Evolutionary conservation across 495 filamentous ascomycete genomes (phyloP).

Genomic region (Lasiosphaeriaceae sp.): DNA sequence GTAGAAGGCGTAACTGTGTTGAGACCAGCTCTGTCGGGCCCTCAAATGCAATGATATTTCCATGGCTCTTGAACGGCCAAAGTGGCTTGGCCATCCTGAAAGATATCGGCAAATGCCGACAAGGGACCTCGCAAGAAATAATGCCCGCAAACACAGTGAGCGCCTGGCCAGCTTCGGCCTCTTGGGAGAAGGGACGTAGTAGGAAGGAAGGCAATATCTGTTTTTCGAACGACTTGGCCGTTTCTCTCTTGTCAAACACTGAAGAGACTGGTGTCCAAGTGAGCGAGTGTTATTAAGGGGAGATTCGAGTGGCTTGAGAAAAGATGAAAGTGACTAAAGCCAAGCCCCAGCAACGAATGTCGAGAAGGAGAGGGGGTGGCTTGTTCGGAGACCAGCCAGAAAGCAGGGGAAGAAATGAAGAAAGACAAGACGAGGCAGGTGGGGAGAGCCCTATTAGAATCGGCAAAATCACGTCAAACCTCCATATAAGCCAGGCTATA

Average conservation of each 20-base stretch:
- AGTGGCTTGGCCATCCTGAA: slow-evolving; percentile 8
- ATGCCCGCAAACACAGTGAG: too few relatives aligned
- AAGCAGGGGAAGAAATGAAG: background rate
- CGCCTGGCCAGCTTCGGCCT: too few relatives aligned
- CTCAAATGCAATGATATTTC: slow-evolving; percentile 50
- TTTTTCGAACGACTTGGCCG: too few relatives aligned
- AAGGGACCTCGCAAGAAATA: background rate
- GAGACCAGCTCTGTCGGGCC: slow-evolving; percentile 44
- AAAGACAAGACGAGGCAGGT: background rate
- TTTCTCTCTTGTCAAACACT: too few relatives aligned
- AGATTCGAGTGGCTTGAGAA: background rate
- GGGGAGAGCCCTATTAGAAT: background rate
- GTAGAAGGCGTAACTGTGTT: slow-evolving; percentile 49
- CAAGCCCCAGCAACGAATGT: background rate
- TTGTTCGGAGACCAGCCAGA: background rate
- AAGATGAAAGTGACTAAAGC: background rate
- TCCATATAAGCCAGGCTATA: background rate
- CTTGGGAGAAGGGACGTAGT: too few relatives aligned
- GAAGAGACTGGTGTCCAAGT: too few relatives aligned
- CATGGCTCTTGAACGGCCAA: slow-evolving; percentile 22
- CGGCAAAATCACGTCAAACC: background rate
- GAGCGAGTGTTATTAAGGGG: too few relatives aligned
- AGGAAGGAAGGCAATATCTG: too few relatives aligned
- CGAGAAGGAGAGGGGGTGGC: background rate
- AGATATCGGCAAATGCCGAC: background rate